phyloP scores from a whole-genome alignment of 495 filamentous ascomycete genomes.

The Hyaloscypha hepaticicola region DNA sequence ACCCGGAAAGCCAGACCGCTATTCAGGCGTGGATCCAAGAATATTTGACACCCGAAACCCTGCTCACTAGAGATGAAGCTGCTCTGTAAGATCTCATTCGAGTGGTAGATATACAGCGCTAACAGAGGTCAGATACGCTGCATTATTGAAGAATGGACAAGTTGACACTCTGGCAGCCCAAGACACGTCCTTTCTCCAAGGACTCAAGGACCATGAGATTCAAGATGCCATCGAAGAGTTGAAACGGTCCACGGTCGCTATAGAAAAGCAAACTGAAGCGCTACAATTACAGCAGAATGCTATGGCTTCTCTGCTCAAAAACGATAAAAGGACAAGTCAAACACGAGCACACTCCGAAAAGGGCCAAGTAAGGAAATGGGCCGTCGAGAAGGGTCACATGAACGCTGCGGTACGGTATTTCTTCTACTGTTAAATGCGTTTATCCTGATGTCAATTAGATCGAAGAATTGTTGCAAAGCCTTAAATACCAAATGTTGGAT shows the following conservation, averaged over 20 bases:
- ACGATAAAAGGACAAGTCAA: slow-evolving; percentile 28
- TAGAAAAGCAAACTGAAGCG: slow-evolving; percentile 45
- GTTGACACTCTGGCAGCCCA: slow-evolving; percentile 37
- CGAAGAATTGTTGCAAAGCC: slow-evolving; percentile 40
- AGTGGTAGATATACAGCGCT: not conserved
- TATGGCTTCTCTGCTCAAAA: slow-evolving; percentile 39
- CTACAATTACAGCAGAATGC: slow-evolving; percentile 45
- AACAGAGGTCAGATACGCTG: slow-evolving; percentile 35
- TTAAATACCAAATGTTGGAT: slow-evolving; percentile 40
- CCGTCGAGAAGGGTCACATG: slow-evolving; percentile 35
- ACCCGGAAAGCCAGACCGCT: slow-evolving; percentile 27
- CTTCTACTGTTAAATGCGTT: not conserved
- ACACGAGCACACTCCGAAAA: slow-evolving; percentile 34
- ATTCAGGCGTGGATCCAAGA: slow-evolving; percentile 41
- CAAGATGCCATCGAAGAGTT: slow-evolving; percentile 45
- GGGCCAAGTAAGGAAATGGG: slow-evolving; percentile 34
- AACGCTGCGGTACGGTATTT: slow-evolving; percentile 31
- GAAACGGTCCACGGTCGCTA: slow-evolving; percentile 44
- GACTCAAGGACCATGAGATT: slow-evolving; percentile 42
- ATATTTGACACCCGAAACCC: slow-evolving; percentile 43
- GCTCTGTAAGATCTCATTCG: slow-evolving; percentile 34
- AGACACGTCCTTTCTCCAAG: slow-evolving; percentile 37
- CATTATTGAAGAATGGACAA: slow-evolving; percentile 38
- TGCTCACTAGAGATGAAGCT: slow-evolving; percentile 44
- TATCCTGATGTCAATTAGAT: slow-evolving; percentile 32